Evolutionary conservation across 371 early-diverging fungal genomes (phyloP), one percentile per base, ranked within the genome.

Genomic region (Mucor velutinosus): DNA sequence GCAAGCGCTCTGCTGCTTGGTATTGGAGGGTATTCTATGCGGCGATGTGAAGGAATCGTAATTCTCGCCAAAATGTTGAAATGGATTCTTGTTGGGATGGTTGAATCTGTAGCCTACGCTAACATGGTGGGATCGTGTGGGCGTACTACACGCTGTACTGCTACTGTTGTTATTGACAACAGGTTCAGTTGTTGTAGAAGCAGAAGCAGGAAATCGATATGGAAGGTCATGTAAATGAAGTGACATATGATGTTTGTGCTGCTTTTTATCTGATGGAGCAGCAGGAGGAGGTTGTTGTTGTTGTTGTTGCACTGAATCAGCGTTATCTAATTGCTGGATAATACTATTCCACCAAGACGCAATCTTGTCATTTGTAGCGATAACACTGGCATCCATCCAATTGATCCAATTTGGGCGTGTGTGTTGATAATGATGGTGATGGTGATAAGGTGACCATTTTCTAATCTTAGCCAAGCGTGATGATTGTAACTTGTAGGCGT

Each of bases 381-480:
- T 51, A 14, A 25, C 23, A 51, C 23, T 51, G 51, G 11, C 57
- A 45, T 45, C 47, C 10, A 65, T 47, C 70, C 70, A 70, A 61
- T 70, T 58, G 29, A 25, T 37, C 70, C 70, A 70, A 60, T 55
- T 29, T 55, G 23, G 45, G 3, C 3, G 25, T 21, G 23, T 8
- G 11, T 65, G 30, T 29, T 32, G 39, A 39, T 60, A 37, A 37
- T 30, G 30, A 30, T 35, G 35, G 10, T 37, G 37, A 8, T 37
- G 37, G 37, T 51, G 51, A 51, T 51, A 51, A 39, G 39, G 15
- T 61, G 49, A 56, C 66, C 70, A 70, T 62, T 65, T 58, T 35
- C 41, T 61, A 19, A 65, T 57, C 56, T 70, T 70, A 14, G 65
- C 49, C 17, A 47, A 41, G 11, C 70, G 64, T 39, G 70, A 65